phyloP scores from a whole-genome alignment of 805 yeast species.

The Zygoascus biomembranicola region DNA sequence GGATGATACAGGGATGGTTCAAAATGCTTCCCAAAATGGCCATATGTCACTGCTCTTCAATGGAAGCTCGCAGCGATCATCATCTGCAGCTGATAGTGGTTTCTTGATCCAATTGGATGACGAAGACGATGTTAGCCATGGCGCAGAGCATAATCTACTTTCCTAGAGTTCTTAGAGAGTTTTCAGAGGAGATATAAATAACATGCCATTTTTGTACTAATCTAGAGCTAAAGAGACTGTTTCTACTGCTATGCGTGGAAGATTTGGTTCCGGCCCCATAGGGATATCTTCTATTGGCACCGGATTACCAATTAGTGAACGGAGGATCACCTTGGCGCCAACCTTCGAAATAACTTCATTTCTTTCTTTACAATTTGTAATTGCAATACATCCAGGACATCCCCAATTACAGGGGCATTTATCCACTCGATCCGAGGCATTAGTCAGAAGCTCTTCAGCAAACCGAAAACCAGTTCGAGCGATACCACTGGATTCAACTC shows the following conservation, averaged over 20 bases:
- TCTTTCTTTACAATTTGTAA: slow-evolving; percentile 70
- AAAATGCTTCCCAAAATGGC: background rate
- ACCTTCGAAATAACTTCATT: slow-evolving; percentile 79
- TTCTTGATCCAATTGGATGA: slow-evolving; percentile 5
- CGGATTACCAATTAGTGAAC: slow-evolving; percentile 48
- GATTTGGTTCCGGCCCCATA: slow-evolving; percentile 29
- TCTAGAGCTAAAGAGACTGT: background rate
- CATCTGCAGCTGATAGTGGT: background rate
- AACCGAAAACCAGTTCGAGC: slow-evolving; percentile 73
- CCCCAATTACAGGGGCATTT: slow-evolving; percentile 58
- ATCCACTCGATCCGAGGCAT: slow-evolving; percentile 49
- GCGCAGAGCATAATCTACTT: background rate
- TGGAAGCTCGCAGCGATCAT: background rate
- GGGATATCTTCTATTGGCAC: slow-evolving; percentile 36
- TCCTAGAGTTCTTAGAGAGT: background rate
- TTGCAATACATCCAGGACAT: slow-evolving; percentile 82
- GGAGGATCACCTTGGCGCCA: slow-evolving; percentile 67
- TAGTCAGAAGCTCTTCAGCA: slow-evolving; percentile 51
- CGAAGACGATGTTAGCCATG: background rate
- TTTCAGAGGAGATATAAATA: no score
- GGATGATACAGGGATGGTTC: background rate
- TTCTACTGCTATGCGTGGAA: slow-evolving; percentile 7
- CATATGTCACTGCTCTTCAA: background rate
- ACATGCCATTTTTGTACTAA: background rate
- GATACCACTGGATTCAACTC: slow-evolving; percentile 86